Percentiles rank a stretch among this genome's conserved stretches.
Conservation (phyloP, 2,329 filamentous ascomycete species). For the Mycosphaerella sp. region DNA sequence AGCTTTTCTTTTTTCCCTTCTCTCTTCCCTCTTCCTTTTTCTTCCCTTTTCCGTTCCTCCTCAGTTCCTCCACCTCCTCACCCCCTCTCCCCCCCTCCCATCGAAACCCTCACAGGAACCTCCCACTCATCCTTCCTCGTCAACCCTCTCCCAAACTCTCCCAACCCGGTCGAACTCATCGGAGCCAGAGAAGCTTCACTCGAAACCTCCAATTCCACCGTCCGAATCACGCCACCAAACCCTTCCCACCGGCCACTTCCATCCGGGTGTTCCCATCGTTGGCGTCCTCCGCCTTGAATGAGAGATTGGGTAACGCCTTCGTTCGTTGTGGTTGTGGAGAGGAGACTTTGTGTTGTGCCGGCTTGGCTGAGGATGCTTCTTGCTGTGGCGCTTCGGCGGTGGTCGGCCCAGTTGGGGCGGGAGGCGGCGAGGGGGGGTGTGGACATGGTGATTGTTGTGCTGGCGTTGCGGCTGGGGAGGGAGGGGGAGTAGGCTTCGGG, state of each 20-base stretch:
- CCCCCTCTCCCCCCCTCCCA: neutral
- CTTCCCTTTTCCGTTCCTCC: no score
- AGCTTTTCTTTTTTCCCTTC: neutral
- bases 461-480: slow-evolving; percentile 4
- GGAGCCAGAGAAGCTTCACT: slow-evolving; percentile 3
- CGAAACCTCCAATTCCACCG: slow-evolving; percentile 14
- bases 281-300: slow-evolving; percentile 10
- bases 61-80: neutral
- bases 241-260: slow-evolving; percentile 14
- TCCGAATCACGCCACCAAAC: slow-evolving; percentile 16
- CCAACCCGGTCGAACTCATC: neutral
- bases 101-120: neutral
- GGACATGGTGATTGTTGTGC: neutral
- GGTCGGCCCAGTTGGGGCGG: neutral
- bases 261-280: slow-evolving; percentile 11
- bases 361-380: slow-evolving; percentile 6
- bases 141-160: slow-evolving; percentile 12
- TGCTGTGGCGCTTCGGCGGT: neutral
- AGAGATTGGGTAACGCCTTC: neutral
- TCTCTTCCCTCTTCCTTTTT: neutral
- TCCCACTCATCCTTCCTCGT: slow-evolving; percentile 17
- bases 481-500: slow-evolving; percentile 1
- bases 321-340: neutral
- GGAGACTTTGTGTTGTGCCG: slow-evolving; percentile 1
- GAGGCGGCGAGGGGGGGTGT: neutral